Base-by-base conservation (phyloP, 108 stramenopile species). In the Cyclotella choctawhatcheeana region DNA sequence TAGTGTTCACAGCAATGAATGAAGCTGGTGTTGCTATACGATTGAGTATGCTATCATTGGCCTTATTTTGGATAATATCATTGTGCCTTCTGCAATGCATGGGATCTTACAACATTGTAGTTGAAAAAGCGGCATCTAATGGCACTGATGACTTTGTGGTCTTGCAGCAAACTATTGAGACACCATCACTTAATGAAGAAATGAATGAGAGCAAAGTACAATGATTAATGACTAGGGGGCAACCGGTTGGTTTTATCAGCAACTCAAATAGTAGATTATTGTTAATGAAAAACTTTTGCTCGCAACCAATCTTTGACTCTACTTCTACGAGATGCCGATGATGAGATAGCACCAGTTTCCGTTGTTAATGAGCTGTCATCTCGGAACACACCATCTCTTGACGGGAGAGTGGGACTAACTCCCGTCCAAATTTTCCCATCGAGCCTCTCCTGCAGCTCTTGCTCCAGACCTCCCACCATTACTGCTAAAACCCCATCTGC, bases 391-490 rank as follows among this genome's bases (percentile, higher is more conserved):
- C 37, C 58, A 10, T 35, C 75, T 44, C 66, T 67, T 5, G 12
- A 5, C 22, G 75, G 75, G 2, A 51, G 67, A 31, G 48, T 45
- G 2, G 75, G 75, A 48, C 72, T 74, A 37, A 79, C 65, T 13
- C 71, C 71, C 44, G 71, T 72, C 67, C 66, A 69, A 68, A 71
- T 69, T 29, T 61, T 69, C 6, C 79, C 79, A 21, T 68, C 53
- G 14, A 80, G 53, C 16, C 81, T 32, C 24, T 69, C 81, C 50
- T 60, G 56, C 58, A 82, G 58, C 44, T 82, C 81, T 26, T 48
- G 47, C 56, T 77, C 76, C 14, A 82, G 44, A 13, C 81, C 81
- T n/a, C 70, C 70, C 5, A 82, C 58, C 81, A 82, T 82, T 10
- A 82, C 76, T 26, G 22, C 30, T 64, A 82, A 67, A 24, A 74